Conservation (phyloP, 768 basidiomycete species). For the Lactifluus hygrophoroides region DNA sequence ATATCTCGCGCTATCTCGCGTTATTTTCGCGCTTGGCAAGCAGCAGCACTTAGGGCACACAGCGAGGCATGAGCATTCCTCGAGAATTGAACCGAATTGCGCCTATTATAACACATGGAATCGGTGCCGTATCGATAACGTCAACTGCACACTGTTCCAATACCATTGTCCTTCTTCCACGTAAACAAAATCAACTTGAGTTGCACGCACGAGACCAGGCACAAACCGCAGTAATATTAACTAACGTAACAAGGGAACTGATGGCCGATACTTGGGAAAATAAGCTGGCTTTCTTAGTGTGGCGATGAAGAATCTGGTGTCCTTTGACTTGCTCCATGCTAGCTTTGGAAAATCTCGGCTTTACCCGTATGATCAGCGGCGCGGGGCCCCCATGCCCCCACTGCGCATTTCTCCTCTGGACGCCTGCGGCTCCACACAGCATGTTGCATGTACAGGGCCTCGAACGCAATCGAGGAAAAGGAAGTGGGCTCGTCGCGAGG, state of each 20-base stretch:
- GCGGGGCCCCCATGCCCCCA: slow-evolving; percentile 1
- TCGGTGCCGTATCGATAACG: not conserved
- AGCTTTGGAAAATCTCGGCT: not conserved
- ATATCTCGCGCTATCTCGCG: not conserved
- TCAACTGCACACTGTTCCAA: too few species aligned
- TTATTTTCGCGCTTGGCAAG: not conserved
- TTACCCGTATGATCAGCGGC: not conserved
- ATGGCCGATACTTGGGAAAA: not conserved
- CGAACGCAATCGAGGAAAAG: not conserved
- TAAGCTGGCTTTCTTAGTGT: not conserved
- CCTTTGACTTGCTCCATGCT: too few species aligned
- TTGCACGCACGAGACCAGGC: too few species aligned
- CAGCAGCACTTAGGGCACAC: not conserved
- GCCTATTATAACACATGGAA: not conserved
- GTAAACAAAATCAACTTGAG: not conserved
- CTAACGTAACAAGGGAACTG: not conserved
- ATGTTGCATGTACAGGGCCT: not conserved
- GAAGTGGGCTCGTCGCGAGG: not conserved
- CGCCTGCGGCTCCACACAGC: not conserved
- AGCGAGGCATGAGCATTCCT: not conserved
- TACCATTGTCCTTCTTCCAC: not conserved
- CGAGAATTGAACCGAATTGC: not conserved
- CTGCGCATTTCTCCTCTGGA: not conserved
- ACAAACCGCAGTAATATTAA: not conserved
- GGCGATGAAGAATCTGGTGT: too few species aligned